Evolutionary conservation across 148 eudicot genomes (phyloP).

Genomic region (Camellia sinensis): DNA sequence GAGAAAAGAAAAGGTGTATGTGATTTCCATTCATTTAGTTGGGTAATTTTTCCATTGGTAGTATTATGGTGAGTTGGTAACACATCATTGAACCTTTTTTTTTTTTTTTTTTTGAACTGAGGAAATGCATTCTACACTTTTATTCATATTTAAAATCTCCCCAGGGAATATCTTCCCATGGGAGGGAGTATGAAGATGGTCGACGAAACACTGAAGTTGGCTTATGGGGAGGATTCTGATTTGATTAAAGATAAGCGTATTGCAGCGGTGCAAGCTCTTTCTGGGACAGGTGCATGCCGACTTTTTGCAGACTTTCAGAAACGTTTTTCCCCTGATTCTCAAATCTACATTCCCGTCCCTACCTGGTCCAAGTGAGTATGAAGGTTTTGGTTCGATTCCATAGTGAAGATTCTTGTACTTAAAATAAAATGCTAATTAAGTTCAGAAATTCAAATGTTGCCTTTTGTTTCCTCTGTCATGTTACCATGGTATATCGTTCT

Average conservation of each 20-base stretch:
- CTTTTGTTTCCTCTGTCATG: background rate
- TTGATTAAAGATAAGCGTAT: constrained; percentile 79
- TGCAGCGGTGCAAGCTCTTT: constrained; percentile 96
- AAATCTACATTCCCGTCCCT: constrained; percentile 87
- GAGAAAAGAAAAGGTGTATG: too few relatives aligned
- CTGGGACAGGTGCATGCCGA: constrained; percentile 99
- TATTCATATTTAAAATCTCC: background rate
- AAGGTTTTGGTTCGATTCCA: constrained; percentile 5
- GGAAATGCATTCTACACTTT: background rate
- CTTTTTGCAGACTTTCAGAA: constrained; percentile 96
- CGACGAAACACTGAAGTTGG: constrained; percentile 86
- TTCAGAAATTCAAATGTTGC: background rate
- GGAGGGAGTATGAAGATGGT: constrained; percentile 92
- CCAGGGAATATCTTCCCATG: constrained; percentile 99
- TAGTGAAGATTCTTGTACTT: background rate
- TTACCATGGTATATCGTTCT: constrained; percentile 9
- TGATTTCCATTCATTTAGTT: too few relatives aligned
- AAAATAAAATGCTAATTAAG: too few relatives aligned
- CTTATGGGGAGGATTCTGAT: constrained; percentile 88
- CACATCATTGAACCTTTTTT: background rate
- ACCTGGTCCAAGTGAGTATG: constrained; percentile 92
- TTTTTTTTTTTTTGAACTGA: background rate
- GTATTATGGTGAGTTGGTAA: background rate
- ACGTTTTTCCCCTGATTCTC: constrained; percentile 88
- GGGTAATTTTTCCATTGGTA: too few relatives aligned